phyloP scores from a whole-genome alignment of 768 basidiomycete genomes.

The Macrocybe gigantea region DNA sequence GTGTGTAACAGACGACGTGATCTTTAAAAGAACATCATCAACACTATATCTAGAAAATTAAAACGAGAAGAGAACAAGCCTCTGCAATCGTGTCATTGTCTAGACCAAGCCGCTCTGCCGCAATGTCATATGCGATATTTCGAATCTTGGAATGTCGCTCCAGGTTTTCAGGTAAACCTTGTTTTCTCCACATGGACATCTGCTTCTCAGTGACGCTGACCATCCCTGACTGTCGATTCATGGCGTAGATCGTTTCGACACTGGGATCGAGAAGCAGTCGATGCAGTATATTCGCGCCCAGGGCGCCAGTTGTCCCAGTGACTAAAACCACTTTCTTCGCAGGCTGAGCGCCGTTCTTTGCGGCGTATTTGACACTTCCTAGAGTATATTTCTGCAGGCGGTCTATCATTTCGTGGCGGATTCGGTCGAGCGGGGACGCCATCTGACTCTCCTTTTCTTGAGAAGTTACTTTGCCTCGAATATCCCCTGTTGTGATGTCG shows the following conservation, averaged over 20 bases:
- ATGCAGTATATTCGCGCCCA: conserved; percentile 24
- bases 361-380: no score
- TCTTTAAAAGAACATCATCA: neutral
- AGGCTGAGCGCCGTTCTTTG: neutral
- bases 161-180: neutral
- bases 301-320: conserved; percentile 29
- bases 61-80: no score
- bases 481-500: no score
- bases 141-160: neutral
- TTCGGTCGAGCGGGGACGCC: no score
- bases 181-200: neutral
- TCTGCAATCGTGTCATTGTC: no score
- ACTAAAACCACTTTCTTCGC: conserved; percentile 20
- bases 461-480: no score
- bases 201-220: neutral
- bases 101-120: no score
- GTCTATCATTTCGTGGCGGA: no score
- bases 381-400: no score
- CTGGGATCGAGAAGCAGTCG: conserved; percentile 11
- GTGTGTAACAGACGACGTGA: neutral
- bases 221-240: conserved; percentile 15
- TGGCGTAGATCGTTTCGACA: conserved; percentile 20
- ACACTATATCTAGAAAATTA: neutral
- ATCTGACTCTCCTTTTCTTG: no score
- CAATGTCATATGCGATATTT: no score